These are phyloP conservation scores for Paxillus involutus DNA, from an alignment of 768 basidiomycete genomes.

Conservation along the genomic window DNA sequence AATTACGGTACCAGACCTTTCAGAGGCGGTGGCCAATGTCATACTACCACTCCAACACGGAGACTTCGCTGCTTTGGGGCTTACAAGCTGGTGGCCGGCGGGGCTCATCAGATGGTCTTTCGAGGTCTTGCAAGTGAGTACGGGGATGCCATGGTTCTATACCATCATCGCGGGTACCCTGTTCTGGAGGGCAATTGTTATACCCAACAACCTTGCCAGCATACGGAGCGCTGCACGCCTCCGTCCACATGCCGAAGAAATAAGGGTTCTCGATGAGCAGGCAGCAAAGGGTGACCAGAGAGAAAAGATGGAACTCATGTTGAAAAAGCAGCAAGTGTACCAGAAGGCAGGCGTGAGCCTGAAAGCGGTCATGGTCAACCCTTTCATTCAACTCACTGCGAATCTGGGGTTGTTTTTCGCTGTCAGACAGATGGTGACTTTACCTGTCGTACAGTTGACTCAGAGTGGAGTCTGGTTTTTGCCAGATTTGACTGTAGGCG, in stretches of 20 bases:
- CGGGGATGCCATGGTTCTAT: conserved; percentile 81
- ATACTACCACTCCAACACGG: conserved; percentile 63
- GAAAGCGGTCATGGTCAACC: conserved; percentile 49
- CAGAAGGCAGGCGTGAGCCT: conserved; percentile 66
- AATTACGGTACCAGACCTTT: conserved; percentile 7
- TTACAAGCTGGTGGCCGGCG: conserved; percentile 65
- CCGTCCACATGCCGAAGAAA: conserved; percentile 40
- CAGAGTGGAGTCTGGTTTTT: conserved; percentile 74
- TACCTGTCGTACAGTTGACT: conserved; percentile 73
- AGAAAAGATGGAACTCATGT: conserved; percentile 40
- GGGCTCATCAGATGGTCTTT: conserved; percentile 62
- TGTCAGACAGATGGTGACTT: conserved; percentile 64
- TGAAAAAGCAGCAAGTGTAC: conserved; percentile 54
- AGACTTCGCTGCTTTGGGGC: conserved; percentile 67
- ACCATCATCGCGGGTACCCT: conserved; percentile 69
- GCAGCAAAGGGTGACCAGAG: conserved; percentile 37
- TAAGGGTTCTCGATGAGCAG: conserved; percentile 52
- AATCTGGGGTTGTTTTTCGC: conserved; percentile 85
- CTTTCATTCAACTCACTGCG: conserved; percentile 71
- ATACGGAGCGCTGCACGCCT: conserved; percentile 53
- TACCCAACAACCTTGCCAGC: conserved; percentile 60
- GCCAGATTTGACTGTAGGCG: conserved; percentile 74
- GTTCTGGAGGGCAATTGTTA: conserved; percentile 56
- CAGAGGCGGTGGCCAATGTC: conserved; percentile 23
- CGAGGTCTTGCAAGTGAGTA: conserved; percentile 67